Base-by-base conservation (phyloP, 257 asterid species). In the Linaria vulgaris region DNA sequence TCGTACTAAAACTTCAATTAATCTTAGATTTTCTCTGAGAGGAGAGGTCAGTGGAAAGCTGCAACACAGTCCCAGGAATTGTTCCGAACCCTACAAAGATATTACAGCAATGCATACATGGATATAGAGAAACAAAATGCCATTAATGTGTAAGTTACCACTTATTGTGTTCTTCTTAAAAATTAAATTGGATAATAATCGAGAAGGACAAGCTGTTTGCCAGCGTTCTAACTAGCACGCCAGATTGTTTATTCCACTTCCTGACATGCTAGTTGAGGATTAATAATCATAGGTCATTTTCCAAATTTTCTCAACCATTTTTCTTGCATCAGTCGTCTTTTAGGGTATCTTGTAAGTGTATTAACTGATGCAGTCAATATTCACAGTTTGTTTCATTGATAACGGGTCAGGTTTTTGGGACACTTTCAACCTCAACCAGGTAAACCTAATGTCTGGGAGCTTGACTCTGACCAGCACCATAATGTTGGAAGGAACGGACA, bases 41-140 rank as follows among this genome's bases (percentile, higher is more conserved):
- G 92, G 61, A 82, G 89, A 72, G 90, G 92, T 62, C 92, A 84
- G 67, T 87, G 92, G 90, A 84, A 75, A 75, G 92, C 95, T 72
- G 89, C 91, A 21, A 82, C 76, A 31, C 87, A 84, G 70, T 84
- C 95, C 50, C 92, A 84, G 76, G 95, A 87, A 70, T 76, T 87
- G 69, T 82, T 87, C 31, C 82, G 95, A 68, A 87, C 95, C 59
- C 82, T 87, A 14, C 95, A 87, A 69, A 73, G 95, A 24, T 84
- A 84, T 70, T 84, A 78, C 82, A 87, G 81, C 78, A 87, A 84
- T 43, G 90, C 92, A 3, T 87, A 87, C 82, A 73, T 80, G 81
- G 95, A 87, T 45, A 80, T 82, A 5, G 86, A 87, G 67, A 87
- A 87, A 65, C 95, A 87, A 71, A 80, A 82, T 75, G 88, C 92